phyloP scores from a whole-genome alignment of 495 filamentous ascomycete genomes.

The Tuber microsphaerosporum region DNA sequence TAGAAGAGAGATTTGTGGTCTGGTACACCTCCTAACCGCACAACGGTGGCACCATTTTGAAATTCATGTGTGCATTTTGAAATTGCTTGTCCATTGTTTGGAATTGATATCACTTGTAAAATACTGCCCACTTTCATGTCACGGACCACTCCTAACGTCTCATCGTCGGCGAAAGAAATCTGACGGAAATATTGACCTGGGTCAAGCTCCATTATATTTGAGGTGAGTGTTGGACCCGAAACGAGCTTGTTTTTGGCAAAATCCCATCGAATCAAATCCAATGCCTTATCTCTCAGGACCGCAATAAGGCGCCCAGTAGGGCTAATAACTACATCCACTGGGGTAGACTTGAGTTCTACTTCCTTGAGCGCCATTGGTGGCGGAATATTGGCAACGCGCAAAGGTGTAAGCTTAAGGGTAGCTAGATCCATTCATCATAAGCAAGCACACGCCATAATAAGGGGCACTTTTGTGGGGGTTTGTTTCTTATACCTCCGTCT shows the following conservation, averaged over 20 bases:
- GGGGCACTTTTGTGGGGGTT: background rate
- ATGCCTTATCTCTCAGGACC: constrained; percentile 57
- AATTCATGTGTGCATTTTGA: constrained; percentile 27
- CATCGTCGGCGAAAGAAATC: constrained; percentile 37
- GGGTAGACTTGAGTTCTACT: constrained; percentile 55
- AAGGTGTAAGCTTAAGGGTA: constrained; percentile 73
- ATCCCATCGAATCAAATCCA: constrained; percentile 61
- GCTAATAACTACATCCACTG: constrained; percentile 68
- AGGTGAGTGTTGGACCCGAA: constrained; percentile 46
- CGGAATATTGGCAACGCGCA: constrained; percentile 75
- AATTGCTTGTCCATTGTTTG: constrained; percentile 12
- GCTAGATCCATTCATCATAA: constrained; percentile 41
- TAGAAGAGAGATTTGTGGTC: constrained; percentile 42
- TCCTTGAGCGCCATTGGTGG: constrained; percentile 88
- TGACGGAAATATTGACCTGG: constrained; percentile 37
- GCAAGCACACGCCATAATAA: constrained; percentile 2
- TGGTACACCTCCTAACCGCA: constrained; percentile 36
- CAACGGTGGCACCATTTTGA: constrained; percentile 18
- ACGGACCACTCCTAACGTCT: constrained; percentile 26
- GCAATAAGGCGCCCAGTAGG: constrained; percentile 60
- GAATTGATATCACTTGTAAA: constrained; percentile 26
- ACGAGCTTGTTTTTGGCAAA: constrained; percentile 48
- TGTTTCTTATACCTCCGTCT: constrained; percentile 59
- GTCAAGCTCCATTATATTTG: constrained; percentile 48
- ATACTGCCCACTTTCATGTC: constrained; percentile 24